These are phyloP conservation scores for Citrus hindsii DNA, from an alignment of 345 rosid genomes.

Conservation along the genomic window DNA sequence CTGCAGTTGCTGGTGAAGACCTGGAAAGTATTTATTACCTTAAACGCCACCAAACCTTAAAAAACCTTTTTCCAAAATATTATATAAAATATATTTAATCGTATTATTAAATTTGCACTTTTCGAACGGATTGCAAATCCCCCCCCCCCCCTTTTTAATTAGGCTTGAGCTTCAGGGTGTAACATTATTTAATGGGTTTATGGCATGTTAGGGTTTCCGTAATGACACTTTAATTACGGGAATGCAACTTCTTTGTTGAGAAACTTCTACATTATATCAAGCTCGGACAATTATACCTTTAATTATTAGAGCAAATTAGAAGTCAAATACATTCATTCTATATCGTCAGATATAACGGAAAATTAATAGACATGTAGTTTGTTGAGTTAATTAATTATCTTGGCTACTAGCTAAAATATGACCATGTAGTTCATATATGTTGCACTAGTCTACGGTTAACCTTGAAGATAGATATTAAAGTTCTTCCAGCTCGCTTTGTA, in stretches of 20 bases:
- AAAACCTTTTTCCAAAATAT: neutral
- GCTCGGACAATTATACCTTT: neutral
- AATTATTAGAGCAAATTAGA: no score
- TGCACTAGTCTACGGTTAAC: neutral
- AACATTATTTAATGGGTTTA: neutral
- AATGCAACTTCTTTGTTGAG: neutral
- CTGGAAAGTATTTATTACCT: slow-evolving; percentile 17
- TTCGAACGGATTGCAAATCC: neutral
- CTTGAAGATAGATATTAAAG: neutral
- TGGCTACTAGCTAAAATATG: neutral
- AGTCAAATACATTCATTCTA: neutral
- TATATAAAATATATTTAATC: neutral
- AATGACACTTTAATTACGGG: neutral
- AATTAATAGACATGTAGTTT: no score
- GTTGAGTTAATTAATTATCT: no score
- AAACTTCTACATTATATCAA: neutral
- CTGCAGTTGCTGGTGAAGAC: slow-evolving; percentile 35
- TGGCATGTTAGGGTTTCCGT: neutral
- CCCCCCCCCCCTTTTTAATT: neutral
- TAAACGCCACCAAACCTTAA: slow-evolving; percentile 31
- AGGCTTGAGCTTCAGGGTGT: neutral
- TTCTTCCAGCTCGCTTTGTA: neutral
- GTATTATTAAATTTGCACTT: slow-evolving; percentile 29
- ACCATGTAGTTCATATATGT: neutral
- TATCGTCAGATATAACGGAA: neutral